Conservation (phyloP, 1,139 yeast species). For the Saccharomyces hybrid region DNA sequence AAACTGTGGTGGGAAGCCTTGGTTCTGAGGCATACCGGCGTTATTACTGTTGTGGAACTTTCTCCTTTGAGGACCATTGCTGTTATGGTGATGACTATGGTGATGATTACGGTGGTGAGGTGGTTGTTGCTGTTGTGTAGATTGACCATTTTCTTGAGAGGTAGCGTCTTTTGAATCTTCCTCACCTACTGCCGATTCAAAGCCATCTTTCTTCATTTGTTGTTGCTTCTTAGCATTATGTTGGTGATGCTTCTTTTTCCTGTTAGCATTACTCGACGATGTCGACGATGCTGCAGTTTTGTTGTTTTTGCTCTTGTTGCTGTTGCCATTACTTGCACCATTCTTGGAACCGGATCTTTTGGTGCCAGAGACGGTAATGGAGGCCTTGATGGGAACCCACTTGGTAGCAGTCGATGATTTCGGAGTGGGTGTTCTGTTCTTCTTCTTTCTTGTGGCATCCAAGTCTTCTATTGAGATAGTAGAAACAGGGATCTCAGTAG, state of each 20-base stretch:
- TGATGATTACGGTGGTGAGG: constrained; percentile 2
- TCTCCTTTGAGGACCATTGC: constrained; percentile 4
- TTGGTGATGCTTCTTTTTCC: constrained; percentile 11
- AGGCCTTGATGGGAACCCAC: constrained; percentile 85
- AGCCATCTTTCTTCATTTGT: constrained; percentile 1
- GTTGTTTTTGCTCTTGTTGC: constrained; percentile 10
- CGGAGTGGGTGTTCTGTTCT: constrained; percentile 30
- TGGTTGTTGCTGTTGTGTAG: neutral
- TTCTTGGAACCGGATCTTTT: neutral
- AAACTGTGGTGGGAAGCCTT: neutral
- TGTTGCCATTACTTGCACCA: constrained; percentile 6
- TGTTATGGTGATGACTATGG: constrained; percentile 4
- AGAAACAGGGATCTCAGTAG: constrained; percentile 20
- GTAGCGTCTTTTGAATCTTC: neutral
- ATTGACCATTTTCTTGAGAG: constrained; percentile 2
- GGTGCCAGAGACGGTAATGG: constrained; percentile 36
- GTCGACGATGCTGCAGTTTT: constrained; percentile 6
- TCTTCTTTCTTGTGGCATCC: constrained; percentile 10
- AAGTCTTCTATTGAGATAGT: constrained; percentile 30
- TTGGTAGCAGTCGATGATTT: constrained; percentile 64
- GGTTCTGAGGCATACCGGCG: neutral
- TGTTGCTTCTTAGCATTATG: constrained; percentile 8
- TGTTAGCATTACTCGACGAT: constrained; percentile 1
- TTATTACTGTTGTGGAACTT: constrained; percentile 1
- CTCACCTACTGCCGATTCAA: neutral